Evolutionary conservation across 2,329 filamentous ascomycete genomes (phyloP), one percentile per base, ranked within the genome.

Genomic region (Seiridium cupressi): DNA sequence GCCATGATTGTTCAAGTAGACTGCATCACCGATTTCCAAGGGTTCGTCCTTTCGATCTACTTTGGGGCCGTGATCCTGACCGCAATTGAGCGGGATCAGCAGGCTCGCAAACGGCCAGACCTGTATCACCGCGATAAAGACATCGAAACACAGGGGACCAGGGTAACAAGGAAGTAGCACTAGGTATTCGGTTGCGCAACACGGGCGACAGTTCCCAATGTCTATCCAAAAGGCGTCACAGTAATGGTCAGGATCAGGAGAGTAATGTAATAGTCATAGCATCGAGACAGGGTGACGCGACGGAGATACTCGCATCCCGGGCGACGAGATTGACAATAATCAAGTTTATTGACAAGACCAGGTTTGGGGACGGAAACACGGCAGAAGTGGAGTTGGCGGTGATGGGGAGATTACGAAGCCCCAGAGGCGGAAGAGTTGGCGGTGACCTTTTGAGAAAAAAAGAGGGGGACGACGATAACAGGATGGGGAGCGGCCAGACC

Each of bases 1-100:
- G 76, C 67, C 77, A 78, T 79, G 55, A 54, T 65, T 61, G 38
- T 26, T 47, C 44, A 34, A 42, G 36, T 38, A 55, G 51, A 53
- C 7, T 36, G 32, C 49, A 53, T 53, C 35, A 53, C 49, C 49
- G 13, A 42, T 42, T 13, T 13, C 32, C 8, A 13, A 31, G 31
- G 13, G 6, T 32, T 26, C 8, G 18, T 44, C 51, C 32, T 26
- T 26, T 26, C 35, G 13, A 35, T 38, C 11, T 53, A 53, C 38
- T 10, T 35, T 51, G 26, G 11, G 10, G 38, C 38, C 38, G 7
- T 42, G 38, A 13, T 8, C 13, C 38, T 42, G 38, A 13, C 38
- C 38, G 38, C 38, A 26, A 32, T 13, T n/a, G 35, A 42, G 35
- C 34, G 34, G 35, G 26, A 53, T 44, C 35, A 59, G 38, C 3